phyloP scores from a whole-genome alignment of 2,329 filamentous ascomycete species.

The Fusarium irregulare region DNA sequence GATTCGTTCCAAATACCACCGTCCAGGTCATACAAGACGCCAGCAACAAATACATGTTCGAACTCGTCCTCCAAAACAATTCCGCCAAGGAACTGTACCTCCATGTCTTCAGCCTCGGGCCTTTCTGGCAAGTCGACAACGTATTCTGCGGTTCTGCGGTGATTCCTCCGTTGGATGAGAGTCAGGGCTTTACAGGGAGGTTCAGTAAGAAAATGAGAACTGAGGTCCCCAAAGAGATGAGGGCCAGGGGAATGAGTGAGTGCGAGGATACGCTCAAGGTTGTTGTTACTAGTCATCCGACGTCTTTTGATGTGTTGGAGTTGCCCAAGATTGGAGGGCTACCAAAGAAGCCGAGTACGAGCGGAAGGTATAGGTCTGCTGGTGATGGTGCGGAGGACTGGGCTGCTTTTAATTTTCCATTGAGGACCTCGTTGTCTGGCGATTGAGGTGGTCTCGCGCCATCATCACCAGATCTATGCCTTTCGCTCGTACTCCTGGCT shows the following conservation, averaged over 20 bases:
- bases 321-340: slow-evolving; percentile 7
- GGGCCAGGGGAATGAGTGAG: neutral
- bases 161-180: neutral
- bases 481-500: too few species aligned
- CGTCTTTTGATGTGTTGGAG: slow-evolving; percentile 20
- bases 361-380: neutral
- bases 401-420: neutral
- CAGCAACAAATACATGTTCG: neutral
- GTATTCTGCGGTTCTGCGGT: neutral
- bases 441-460: too few species aligned
- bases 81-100: neutral
- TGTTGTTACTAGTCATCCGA: slow-evolving; percentile 26
- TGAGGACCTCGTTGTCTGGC: neutral
- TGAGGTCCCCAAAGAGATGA: neutral
- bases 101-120: slow-evolving; percentile 1
- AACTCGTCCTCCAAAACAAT: neutral
- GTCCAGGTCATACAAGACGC: neutral
- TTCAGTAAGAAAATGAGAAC: slow-evolving; percentile 17
- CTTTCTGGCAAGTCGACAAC: slow-evolving; percentile 7
- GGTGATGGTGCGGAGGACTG: neutral
- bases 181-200: neutral
- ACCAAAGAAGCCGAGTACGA: neutral
- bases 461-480: too few species aligned
- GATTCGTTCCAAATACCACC: neutral
- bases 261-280: slow-evolving; percentile 27